Percentiles rank a stretch among this genome's conserved stretches.
phyloP scores from a whole-genome alignment of 1,284 basidiomycete species.

The Somion occarium region DNA sequence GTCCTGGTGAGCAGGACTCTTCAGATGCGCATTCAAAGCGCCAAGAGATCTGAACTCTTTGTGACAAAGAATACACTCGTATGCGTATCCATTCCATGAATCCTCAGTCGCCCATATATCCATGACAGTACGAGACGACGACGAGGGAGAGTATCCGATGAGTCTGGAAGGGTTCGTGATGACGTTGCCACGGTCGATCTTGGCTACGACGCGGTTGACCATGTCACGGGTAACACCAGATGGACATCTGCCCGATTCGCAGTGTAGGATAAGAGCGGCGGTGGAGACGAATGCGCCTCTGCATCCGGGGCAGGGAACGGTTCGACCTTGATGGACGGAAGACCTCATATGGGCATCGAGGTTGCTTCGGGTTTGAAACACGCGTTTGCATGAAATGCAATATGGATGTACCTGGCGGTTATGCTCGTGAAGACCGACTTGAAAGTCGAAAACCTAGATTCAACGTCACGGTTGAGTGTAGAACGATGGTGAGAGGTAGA shows the following conservation, averaged over 20 bases:
- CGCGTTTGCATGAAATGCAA: slow-evolving; percentile 39
- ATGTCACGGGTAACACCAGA: slow-evolving; percentile 25
- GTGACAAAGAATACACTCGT: slow-evolving; percentile 16
- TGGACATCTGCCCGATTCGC: slow-evolving; percentile 29
- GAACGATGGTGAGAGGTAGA: too few species aligned
- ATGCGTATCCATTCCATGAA: slow-evolving; percentile 11
- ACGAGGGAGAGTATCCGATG: slow-evolving; percentile 10
- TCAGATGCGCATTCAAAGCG: slow-evolving; percentile 18
- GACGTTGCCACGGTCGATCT: slow-evolving; percentile 23
- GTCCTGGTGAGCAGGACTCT: slow-evolving; percentile 23
- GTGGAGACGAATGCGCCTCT: slow-evolving; percentile 22
- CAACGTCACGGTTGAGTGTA: too few species aligned
- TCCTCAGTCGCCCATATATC: slow-evolving; percentile 7
- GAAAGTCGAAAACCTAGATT: slow-evolving; percentile 30
- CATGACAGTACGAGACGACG: not conserved
- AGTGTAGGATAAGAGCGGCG: slow-evolving; percentile 29
- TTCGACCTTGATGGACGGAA: slow-evolving; percentile 16
- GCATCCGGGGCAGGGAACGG: slow-evolving; percentile 23
- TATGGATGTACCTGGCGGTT: slow-evolving; percentile 44
- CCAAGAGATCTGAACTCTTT: slow-evolving; percentile 13
- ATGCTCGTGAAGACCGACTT: slow-evolving; percentile 40
- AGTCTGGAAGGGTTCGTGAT: slow-evolving; percentile 29
- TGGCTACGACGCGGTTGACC: slow-evolving; percentile 23
- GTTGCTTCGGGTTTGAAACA: slow-evolving; percentile 30
- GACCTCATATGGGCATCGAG: slow-evolving; percentile 21